A percentile compares a stretch with the other conserved stretches of the same genome.
phyloP scores from a whole-genome alignment of 1,139 yeast species.

The Suhomyces kunorum region DNA sequence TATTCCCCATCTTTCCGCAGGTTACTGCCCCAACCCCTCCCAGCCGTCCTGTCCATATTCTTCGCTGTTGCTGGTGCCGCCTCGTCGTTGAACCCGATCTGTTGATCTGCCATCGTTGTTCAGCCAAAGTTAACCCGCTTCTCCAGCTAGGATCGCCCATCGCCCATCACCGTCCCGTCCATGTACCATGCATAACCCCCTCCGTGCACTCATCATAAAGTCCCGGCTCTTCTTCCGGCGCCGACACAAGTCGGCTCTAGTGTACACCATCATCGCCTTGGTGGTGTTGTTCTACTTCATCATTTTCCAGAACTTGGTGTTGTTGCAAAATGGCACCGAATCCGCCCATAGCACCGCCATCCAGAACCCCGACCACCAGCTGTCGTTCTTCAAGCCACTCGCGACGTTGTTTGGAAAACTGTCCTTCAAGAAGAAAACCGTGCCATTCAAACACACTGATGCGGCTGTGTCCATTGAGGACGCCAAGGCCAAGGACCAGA shows the following conservation, averaged over 20 bases:
- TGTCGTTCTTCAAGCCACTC: conserved; percentile 6
- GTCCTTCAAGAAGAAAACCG: conserved; percentile 17
- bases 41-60: not conserved
- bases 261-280: conserved; percentile 8
- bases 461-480: conserved; percentile 13
- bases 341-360: conserved; percentile 7
- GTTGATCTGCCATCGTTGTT: not conserved
- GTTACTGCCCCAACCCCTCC: too few relatives aligned
- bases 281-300: conserved; percentile 11
- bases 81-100: too few relatives aligned
- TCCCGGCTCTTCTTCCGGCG: conserved; percentile 12
- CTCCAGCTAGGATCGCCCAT: not conserved
- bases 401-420: conserved; percentile 3
- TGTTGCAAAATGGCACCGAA: conserved; percentile 1
- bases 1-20: too few relatives aligned
- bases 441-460: conserved; percentile 23
- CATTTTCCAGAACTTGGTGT: conserved; percentile 9
- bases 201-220: conserved; percentile 8
- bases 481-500: not conserved
- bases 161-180: not conserved
- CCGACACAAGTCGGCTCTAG: conserved; percentile 12
- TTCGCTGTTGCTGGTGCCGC: too few relatives aligned
- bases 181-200: conserved; percentile 8
- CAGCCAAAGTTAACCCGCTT: not conserved
- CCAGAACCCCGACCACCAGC: conserved; percentile 11